These are phyloP conservation scores for Schrenkiella parvula DNA, from an alignment of 345 rosid species.

Conservation along the genomic window DNA sequence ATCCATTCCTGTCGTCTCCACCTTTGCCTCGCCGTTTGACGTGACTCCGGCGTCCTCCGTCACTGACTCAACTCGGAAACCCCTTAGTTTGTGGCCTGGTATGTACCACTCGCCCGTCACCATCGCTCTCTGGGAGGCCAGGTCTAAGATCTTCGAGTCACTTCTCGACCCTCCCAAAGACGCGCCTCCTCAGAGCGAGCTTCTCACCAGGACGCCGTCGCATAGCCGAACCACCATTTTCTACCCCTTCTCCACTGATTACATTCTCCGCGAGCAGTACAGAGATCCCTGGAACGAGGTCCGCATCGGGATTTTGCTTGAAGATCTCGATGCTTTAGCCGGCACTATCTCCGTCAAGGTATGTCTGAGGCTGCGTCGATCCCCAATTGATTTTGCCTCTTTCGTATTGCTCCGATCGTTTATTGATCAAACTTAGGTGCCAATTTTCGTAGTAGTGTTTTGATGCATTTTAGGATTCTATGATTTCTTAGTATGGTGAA, in stretches of 20 bases:
- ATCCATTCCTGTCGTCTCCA: constrained; percentile 60
- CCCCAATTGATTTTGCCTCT: background rate
- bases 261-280: constrained; percentile 70
- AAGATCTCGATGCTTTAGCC: constrained; percentile 90
- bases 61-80: constrained; percentile 45
- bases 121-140: constrained; percentile 74
- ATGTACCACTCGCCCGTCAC: constrained; percentile 87
- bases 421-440: no score
- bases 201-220: constrained; percentile 53
- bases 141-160: constrained; percentile 66
- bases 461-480: background rate
- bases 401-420: background rate
- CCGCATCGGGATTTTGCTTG: constrained; percentile 77
- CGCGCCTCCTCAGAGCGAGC: constrained; percentile 78
- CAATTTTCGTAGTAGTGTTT: no score
- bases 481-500: background rate
- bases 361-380: background rate
- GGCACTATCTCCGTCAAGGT: constrained; percentile 93
- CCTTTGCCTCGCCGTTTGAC: constrained; percentile 47
- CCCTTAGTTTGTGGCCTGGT: constrained; percentile 81
- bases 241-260: constrained; percentile 66
- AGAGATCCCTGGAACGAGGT: constrained; percentile 94
- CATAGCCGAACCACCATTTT: constrained; percentile 66
- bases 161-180: constrained; percentile 75
- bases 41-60: constrained; percentile 9